These are phyloP conservation scores for Homolaphlyctis polyrhiza DNA, from an alignment of 371 early-diverging fungal genomes.

Conservation along the genomic window DNA sequence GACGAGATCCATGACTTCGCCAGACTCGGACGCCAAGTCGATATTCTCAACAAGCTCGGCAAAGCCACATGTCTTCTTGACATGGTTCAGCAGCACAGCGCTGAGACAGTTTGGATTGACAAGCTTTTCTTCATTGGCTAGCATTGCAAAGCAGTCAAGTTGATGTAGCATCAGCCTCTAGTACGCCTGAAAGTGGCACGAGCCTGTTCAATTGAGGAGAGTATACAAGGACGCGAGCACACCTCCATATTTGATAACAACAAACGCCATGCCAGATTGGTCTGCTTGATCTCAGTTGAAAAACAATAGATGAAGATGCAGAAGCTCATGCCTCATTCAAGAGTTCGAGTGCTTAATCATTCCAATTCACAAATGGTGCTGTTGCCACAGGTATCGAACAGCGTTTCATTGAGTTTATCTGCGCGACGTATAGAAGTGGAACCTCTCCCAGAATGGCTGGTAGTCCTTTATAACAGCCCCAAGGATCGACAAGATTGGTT, in stretches of 20 bases:
- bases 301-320: too few species aligned
- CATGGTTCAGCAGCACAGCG: slow-evolving; percentile 37
- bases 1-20: slow-evolving; percentile 45
- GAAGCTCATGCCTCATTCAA: too few species aligned
- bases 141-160: not conserved
- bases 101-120: slow-evolving; percentile 42
- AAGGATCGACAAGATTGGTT: slow-evolving; percentile 7
- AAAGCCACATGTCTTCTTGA: slow-evolving; percentile 30
- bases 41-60: slow-evolving; percentile 29
- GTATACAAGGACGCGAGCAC: not conserved
- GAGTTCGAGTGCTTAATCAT: too few species aligned
- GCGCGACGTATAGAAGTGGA: slow-evolving; percentile 59
- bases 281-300: too few species aligned
- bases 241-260: slow-evolving; percentile 6
- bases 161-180: not conserved
- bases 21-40: slow-evolving; percentile 45
- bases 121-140: slow-evolving; percentile 42
- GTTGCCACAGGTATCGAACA: too few species aligned
- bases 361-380: too few species aligned
- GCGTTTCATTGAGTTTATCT: too few species aligned
- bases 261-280: slow-evolving; percentile 9
- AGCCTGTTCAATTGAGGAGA: not conserved
- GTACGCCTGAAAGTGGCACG: not conserved
- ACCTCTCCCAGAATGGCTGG: slow-evolving; percentile 87
- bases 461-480: slow-evolving; percentile 55